A percentile compares a stretch with the other conserved stretches of the same genome.
Conservation (phyloP, 2,329 filamentous ascomycete genomes). For the Sporothrix sp. region DNA sequence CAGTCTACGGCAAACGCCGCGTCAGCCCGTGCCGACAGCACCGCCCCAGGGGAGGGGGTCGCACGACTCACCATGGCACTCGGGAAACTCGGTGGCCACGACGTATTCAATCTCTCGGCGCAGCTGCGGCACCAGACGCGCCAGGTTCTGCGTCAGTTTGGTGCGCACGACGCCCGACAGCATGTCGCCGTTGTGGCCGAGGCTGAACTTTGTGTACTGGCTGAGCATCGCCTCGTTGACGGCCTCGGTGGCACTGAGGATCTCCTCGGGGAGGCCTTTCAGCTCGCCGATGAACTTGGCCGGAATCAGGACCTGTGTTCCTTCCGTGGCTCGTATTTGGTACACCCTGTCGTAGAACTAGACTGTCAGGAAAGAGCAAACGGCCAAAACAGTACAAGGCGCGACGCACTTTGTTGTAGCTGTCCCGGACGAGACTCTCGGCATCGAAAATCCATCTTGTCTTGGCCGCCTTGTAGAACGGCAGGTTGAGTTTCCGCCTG, state of each 20-base stretch:
- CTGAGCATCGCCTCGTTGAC: conserved; percentile 41
- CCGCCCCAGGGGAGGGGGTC: too few relatives aligned
- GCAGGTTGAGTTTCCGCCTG: conserved; percentile 25
- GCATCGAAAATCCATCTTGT: conserved; percentile 43
- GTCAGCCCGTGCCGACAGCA: too few relatives aligned
- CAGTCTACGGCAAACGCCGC: conserved; percentile 36
- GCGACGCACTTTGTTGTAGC: conserved; percentile 35
- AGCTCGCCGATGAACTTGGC: conserved; percentile 36
- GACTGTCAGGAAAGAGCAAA: background rate
- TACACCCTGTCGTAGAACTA: conserved; percentile 41
- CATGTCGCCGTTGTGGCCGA: conserved; percentile 37
- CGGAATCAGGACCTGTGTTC: conserved; percentile 38
- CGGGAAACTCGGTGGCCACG: conserved; percentile 37
- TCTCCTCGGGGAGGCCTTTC: conserved; percentile 38
- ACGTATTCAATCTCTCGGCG: conserved; percentile 39
- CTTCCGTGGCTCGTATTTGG: conserved; percentile 42
- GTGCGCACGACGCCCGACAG: conserved; percentile 36
- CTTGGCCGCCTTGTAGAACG: conserved; percentile 39
- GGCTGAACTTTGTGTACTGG: conserved; percentile 41
- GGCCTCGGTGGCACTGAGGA: conserved; percentile 38
- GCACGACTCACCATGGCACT: conserved; percentile 33
- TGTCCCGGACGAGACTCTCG: conserved; percentile 37
- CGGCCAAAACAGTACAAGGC: too few relatives aligned
- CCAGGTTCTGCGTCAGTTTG: conserved; percentile 39
- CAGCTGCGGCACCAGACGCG: conserved; percentile 35